Evolutionary conservation across 2,329 filamentous ascomycete genomes (phyloP).

Genomic region (Colletotrichum sp.): DNA sequence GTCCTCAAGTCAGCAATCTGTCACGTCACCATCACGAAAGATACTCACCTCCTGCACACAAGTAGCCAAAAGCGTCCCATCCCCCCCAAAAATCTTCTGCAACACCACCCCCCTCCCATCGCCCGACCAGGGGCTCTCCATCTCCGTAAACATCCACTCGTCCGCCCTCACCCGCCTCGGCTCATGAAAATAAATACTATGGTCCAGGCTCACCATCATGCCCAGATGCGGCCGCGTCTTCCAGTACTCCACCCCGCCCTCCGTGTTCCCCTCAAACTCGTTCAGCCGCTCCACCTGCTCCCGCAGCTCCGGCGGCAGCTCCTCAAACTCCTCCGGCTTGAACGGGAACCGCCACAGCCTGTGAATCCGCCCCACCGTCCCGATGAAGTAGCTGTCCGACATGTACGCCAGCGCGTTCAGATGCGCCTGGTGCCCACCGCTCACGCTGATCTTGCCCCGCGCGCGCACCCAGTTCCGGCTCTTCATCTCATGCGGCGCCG

Average conservation of each 20-base stretch:
- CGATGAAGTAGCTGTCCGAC: slow-evolving; percentile 92
- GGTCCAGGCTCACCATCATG: slow-evolving; percentile 87
- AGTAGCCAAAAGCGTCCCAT: slow-evolving; percentile 76
- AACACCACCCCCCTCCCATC: slow-evolving; percentile 78
- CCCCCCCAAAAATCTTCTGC: slow-evolving; percentile 73
- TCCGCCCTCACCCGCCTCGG: slow-evolving; percentile 62
- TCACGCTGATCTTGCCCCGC: slow-evolving; percentile 72
- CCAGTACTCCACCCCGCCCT: slow-evolving; percentile 51
- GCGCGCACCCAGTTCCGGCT: slow-evolving; percentile 72
- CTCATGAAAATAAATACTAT: slow-evolving; percentile 73
- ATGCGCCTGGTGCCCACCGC: slow-evolving; percentile 80
- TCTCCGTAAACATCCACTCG: slow-evolving; percentile 82
- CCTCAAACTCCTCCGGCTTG: slow-evolving; percentile 56
- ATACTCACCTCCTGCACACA: slow-evolving; percentile 76
- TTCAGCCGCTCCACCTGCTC: slow-evolving; percentile 40
- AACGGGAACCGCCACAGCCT: slow-evolving; percentile 76
- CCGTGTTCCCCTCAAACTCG: slow-evolving; percentile 46
- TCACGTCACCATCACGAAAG: neutral
- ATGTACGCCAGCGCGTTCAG: slow-evolving; percentile 91
- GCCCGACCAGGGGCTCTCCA: slow-evolving; percentile 80
- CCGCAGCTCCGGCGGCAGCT: slow-evolving; percentile 45
- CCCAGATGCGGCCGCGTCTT: slow-evolving; percentile 64
- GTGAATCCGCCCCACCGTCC: slow-evolving; percentile 82
- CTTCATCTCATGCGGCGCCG: slow-evolving; percentile 25
- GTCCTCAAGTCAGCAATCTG: slow-evolving; percentile 22